Percentiles rank a stretch among this genome's conserved stretches.
Evolutionary conservation across 2,329 filamentous ascomycete genomes (phyloP).

Genomic region (Emmonsiellopsis sp.): DNA sequence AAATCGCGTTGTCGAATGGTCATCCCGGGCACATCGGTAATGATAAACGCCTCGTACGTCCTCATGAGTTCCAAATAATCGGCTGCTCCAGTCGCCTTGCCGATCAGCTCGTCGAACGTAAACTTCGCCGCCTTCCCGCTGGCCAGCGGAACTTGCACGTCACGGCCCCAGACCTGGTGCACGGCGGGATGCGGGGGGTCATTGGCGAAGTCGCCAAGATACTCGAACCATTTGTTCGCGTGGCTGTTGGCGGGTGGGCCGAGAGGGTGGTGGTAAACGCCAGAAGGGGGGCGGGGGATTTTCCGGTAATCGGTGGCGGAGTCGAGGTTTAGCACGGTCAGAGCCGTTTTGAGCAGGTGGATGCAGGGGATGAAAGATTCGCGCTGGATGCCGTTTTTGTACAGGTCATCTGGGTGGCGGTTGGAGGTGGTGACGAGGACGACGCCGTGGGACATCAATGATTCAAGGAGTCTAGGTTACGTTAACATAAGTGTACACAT

Average conservation of each 20-base stretch:
- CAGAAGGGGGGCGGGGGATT: constrained; percentile 83
- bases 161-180: constrained; percentile 85
- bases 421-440: constrained; percentile 95
- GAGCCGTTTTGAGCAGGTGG: constrained; percentile 71
- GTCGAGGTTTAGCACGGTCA: constrained; percentile 89
- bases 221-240: constrained; percentile 90
- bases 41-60: constrained; percentile 83
- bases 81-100: constrained; percentile 77
- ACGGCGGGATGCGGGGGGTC: constrained; percentile 68
- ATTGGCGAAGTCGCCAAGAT: constrained; percentile 72
- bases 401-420: constrained; percentile 89
- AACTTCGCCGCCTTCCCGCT: constrained; percentile 86
- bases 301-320: constrained; percentile 96
- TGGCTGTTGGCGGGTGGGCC: constrained; percentile 69
- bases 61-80: constrained; percentile 90
- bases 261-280: constrained; percentile 86
- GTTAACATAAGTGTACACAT: constrained; percentile 1
- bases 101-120: constrained; percentile 86
- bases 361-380: constrained; percentile 95
- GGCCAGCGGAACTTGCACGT: constrained; percentile 77
- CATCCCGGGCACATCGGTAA: constrained; percentile 90
- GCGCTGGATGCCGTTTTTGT: constrained; percentile 95
- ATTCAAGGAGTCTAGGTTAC: constrained; percentile 60
- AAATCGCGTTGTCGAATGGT: constrained; percentile 76
- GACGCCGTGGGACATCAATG: constrained; percentile 92